phyloP scores from a whole-genome alignment of 139 green algal genomes.

The Ettlia oleoabundans region DNA sequence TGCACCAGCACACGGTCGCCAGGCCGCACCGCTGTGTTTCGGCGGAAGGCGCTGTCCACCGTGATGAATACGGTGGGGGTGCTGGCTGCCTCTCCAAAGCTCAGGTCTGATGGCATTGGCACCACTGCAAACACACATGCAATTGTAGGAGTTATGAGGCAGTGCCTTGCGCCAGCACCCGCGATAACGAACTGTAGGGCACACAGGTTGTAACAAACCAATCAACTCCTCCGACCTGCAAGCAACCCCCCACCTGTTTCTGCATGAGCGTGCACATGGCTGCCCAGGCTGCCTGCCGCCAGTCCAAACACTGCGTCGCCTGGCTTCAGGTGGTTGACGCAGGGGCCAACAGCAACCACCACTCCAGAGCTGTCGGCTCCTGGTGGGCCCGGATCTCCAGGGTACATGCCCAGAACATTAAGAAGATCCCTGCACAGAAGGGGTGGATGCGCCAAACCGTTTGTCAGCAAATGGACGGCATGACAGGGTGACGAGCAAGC shows the following conservation, averaged over 20 bases:
- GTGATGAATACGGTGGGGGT: conserved; percentile 71
- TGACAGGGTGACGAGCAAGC: no score
- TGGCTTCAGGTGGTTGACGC: conserved; percentile 10
- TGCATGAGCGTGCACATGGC: conserved; percentile 48
- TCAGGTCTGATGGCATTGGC: conserved; percentile 61
- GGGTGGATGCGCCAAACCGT: conserved; percentile 40
- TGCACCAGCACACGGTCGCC: conserved; percentile 62
- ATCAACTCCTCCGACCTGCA: no score
- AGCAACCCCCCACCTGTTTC: conserved; percentile 19
- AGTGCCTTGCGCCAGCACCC: no score
- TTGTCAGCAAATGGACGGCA: not conserved
- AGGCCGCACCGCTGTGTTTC: conserved; percentile 41
- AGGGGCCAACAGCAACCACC: conserved; percentile 60
- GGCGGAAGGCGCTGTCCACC: conserved; percentile 48
- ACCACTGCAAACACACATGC: conserved; percentile 48
- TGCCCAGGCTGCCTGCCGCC: conserved; percentile 77
- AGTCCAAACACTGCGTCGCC: conserved; percentile 85
- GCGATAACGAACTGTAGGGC: conserved; percentile 26
- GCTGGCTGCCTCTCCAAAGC: conserved; percentile 68
- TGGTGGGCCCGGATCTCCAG: conserved; percentile 82
- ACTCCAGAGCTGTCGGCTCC: conserved; percentile 85
- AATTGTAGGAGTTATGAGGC: not conserved
- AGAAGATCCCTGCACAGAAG: conserved; percentile 56
- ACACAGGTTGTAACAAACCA: not conserved
- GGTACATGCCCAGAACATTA: conserved; percentile 88